Conservation (phyloP, 192 early-diverging fungal genomes). For the Coemansia nantahalensis region DNA sequence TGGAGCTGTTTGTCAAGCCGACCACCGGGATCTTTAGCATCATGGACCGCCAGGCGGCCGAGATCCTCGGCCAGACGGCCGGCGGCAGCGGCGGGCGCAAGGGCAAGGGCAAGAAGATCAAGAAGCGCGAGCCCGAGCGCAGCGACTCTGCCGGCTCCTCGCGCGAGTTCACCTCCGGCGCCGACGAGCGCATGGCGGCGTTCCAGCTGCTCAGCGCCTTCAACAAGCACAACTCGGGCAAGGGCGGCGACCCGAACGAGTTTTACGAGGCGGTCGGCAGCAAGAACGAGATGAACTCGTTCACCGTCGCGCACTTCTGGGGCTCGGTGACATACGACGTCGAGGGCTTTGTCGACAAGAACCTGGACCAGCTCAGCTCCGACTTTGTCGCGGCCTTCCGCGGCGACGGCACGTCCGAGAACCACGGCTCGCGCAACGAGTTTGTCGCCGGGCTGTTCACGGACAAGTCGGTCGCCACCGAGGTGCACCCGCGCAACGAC, state of each 20-base stretch:
- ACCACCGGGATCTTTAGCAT: slow-evolving; percentile 74
- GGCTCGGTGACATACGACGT: slow-evolving; percentile 78
- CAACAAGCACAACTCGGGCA: slow-evolving; percentile 37
- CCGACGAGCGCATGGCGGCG: slow-evolving; percentile 32
- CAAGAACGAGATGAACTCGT: slow-evolving; percentile 57
- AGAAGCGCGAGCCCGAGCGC: slow-evolving; percentile 9
- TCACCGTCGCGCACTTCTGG: slow-evolving; percentile 80
- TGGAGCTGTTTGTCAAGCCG: slow-evolving; percentile 67
- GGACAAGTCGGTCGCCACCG: slow-evolving; percentile 66
- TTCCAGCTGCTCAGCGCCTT: slow-evolving; percentile 48
- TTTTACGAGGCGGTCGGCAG: slow-evolving; percentile 38
- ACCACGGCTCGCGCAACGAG: slow-evolving; percentile 64
- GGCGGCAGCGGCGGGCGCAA: background rate
- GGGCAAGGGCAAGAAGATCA: slow-evolving; percentile 13
- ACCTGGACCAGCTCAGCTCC: slow-evolving; percentile 66
- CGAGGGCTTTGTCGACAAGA: slow-evolving; percentile 81
- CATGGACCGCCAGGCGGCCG: slow-evolving; percentile 60
- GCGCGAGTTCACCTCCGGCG: slow-evolving; percentile 30
- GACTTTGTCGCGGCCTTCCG: slow-evolving; percentile 88
- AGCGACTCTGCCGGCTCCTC: slow-evolving; percentile 32
- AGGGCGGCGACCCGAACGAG: slow-evolving; percentile 28
- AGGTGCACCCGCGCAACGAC: slow-evolving; percentile 71
- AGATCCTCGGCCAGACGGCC: slow-evolving; percentile 24
- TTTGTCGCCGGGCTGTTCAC: slow-evolving; percentile 79
- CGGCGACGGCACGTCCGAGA: slow-evolving; percentile 65